Percentiles rank a stretch among this genome's conserved stretches.
phyloP scores from a whole-genome alignment of 2,329 filamentous ascomycete species.

The Nothophaeocryptopus gaeumannii region DNA sequence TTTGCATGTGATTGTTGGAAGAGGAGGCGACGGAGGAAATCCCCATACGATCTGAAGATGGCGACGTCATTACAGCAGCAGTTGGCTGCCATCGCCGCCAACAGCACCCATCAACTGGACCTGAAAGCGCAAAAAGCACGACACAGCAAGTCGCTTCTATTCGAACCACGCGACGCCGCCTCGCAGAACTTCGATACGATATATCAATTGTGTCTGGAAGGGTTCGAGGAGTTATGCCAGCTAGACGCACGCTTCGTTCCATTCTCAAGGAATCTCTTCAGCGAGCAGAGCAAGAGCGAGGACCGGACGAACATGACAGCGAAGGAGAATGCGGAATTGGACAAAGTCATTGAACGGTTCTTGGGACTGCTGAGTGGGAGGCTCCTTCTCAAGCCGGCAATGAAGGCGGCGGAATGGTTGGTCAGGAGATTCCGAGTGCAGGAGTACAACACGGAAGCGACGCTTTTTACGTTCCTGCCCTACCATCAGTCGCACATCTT shows the following conservation, averaged over 20 bases:
- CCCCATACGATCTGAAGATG: constrained; percentile 50
- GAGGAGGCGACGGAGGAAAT: too few species aligned
- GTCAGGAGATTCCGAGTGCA: constrained; percentile 90
- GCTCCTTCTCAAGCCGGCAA: constrained; percentile 77
- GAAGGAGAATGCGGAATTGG: constrained; percentile 76
- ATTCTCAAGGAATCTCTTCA: constrained; percentile 80
- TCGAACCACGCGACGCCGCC: constrained; percentile 78
- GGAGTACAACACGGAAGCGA: constrained; percentile 76
- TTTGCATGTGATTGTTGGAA: too few species aligned
- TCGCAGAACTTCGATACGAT: constrained; percentile 88
- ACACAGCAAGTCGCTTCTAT: constrained; percentile 93
- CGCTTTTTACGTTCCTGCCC: constrained; percentile 84
- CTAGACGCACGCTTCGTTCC: constrained; percentile 75
- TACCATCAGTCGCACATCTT: constrained; percentile 88
- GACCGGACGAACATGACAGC: constrained; percentile 82
- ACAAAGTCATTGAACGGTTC: constrained; percentile 76
- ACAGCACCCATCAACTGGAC: constrained; percentile 86
- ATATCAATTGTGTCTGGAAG: constrained; percentile 81
- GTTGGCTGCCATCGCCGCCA: constrained; percentile 85
- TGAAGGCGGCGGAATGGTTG: constrained; percentile 93
- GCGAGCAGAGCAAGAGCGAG: constrained; percentile 84
- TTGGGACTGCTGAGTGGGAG: constrained; percentile 74
- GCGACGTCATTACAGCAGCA: constrained; percentile 86
- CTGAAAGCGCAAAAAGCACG: constrained; percentile 88
- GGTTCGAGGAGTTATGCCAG: constrained; percentile 85